Base-by-base conservation (phyloP, 768 basidiomycete species). In the Tulasnella sp. region DNA sequence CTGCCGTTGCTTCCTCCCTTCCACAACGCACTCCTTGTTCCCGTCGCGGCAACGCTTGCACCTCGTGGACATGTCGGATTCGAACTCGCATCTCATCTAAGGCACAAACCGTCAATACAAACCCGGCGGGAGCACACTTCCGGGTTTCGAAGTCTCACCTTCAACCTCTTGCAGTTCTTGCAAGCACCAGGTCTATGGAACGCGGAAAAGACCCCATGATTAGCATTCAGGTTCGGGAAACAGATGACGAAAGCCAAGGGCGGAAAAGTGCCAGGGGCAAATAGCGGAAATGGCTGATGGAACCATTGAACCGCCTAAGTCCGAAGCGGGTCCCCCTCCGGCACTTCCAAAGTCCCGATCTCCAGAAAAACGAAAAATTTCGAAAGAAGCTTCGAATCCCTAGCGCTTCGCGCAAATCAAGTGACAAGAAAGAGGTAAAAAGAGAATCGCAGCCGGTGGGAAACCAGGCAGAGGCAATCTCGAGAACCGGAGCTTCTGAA, bases 31-130 rank as follows among this genome's bases (percentile, higher is more conserved):
- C 58, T 89, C 76, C 34, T 77, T 72, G 8, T 64, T 71, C 29
- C 67, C 19, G 69, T 78, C 71, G 19, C 71, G 71, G 49, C 93
- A 94, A 69, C 93, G 88, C 80, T 87, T 90, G 84, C 93, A 94
- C n/a, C 29, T 67, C 58, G 91, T 89, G 80, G 88, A 89, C 74
- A 91, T 89, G 77, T 88, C 85, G 79, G 85, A 85, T 49, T 90
- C 90, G 81, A 94, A 93, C 79, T 90, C 90, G 83, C 93, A 94
- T 86, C 91, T 93, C 93, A 94, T 94, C 91, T 93, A 72, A 19
- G 74, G 79, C 78, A 72, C 77, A 67, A 78, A 71, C 8, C 42
- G 42, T 67, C 76, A 83, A 36, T 12, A 34, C 69, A 78, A 84
- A 81, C 77, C 72, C 45, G 54, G 11, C 75, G 69, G 42, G 19